Evolutionary conservation across 352 stramenopile genomes (phyloP).

Genomic region (Phytopythium ostracodes): DNA sequence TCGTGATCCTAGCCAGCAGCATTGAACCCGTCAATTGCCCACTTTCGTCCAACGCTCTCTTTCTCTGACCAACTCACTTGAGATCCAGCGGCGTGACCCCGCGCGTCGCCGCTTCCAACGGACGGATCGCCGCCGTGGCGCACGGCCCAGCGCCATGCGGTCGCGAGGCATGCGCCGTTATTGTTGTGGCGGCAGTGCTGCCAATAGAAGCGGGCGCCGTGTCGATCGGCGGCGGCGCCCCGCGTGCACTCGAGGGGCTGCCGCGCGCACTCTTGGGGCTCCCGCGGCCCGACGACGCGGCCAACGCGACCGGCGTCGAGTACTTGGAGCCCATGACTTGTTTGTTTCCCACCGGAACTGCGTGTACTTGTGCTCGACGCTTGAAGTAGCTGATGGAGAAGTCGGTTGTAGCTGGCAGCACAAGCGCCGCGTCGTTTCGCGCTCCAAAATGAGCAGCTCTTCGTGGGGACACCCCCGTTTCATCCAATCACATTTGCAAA

Average conservation of each 20-base stretch:
- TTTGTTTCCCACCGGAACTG: background rate
- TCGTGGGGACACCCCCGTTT: constrained; percentile 2
- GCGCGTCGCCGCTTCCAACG: constrained; percentile 27
- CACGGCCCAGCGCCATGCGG: constrained; percentile 21
- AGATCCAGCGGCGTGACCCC: constrained; percentile 50
- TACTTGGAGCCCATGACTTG: constrained; percentile 66
- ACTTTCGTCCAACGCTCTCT: background rate
- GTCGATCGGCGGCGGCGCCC: background rate
- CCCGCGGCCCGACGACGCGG: constrained; percentile 5
- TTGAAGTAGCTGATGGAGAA: background rate
- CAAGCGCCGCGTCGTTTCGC: constrained; percentile 1
- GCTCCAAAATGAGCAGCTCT: background rate
- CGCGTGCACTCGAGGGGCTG: background rate
- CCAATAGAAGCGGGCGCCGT: background rate
- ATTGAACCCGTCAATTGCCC: background rate
- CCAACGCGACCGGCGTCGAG: constrained; percentile 46
- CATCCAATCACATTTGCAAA: constrained; percentile 4
- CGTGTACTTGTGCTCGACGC: background rate
- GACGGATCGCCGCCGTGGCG: constrained; percentile 42
- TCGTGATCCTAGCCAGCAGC: constrained; percentile 49
- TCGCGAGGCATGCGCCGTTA: constrained; percentile 1
- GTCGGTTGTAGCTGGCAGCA: background rate
- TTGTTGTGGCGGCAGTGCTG: background rate
- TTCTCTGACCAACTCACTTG: constrained; percentile 38
- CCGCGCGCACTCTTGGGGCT: background rate